These are phyloP conservation scores for Pseudoscleropodium purum DNA, from an alignment of 225 moss, liverwort and hornwort genomes.

Conservation along the genomic window DNA sequence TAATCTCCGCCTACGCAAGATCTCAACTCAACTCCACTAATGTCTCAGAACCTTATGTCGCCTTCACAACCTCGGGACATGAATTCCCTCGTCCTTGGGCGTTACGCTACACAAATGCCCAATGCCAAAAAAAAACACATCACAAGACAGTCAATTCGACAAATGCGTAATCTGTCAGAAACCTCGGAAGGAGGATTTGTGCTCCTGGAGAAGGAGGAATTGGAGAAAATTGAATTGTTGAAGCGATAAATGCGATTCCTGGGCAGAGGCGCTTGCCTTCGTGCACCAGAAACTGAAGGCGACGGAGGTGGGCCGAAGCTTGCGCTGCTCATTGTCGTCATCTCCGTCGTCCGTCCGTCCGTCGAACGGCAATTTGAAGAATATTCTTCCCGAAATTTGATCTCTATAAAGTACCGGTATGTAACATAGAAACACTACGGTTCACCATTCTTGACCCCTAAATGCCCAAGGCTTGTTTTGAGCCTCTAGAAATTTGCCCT, in stretches of 20 bases:
- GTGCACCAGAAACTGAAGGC: not conserved
- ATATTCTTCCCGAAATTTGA: not conserved
- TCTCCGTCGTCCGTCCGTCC: too few species aligned
- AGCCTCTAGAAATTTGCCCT: too few species aligned
- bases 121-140: too few species aligned
- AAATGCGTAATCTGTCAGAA: not conserved
- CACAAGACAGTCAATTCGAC: not conserved
- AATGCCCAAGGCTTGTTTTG: too few species aligned
- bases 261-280: not conserved
- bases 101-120: not conserved
- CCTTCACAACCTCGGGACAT: not conserved
- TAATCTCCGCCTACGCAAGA: not conserved
- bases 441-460: too few species aligned
- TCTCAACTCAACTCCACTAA: not conserved
- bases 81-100: not conserved
- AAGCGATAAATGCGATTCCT: not conserved
- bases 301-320: not conserved
- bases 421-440: not conserved
- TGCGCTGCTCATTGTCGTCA: not conserved
- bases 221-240: not conserved
- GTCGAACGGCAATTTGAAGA: not conserved
- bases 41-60: not conserved
- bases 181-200: too few species aligned
- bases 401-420: not conserved
- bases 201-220: not conserved